Evolutionary conservation across 495 filamentous ascomycete genomes (phyloP), one percentile per base, ranked within the genome.

Genomic region (Pyronema domesticum): DNA sequence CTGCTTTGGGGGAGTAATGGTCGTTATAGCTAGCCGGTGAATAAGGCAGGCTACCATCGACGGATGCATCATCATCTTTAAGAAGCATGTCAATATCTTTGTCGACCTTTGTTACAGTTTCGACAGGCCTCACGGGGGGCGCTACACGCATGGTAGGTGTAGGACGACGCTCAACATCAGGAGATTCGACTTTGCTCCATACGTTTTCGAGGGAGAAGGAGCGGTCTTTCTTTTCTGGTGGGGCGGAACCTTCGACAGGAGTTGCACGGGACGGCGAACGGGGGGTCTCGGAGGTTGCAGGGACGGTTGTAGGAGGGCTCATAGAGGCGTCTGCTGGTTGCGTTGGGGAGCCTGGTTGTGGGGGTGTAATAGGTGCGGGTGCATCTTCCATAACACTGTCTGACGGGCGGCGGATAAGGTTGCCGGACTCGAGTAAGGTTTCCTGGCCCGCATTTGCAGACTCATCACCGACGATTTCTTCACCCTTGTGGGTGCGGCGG

Each of bases 401-500:
- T 50, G 61, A 51, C 19, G 42, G 52, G 40, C 48, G 51, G 30
- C 55, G 55, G 11, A 55, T 46, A 13, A 63, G 51, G 39, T 37
- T 47, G 13, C 55, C 45, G 5, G 58, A 35, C 7, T 60, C 54
- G 48, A 63, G 52, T 51, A 63, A 56, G 19, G 60, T 63, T 36
- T 65, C 62, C 13, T 60, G 61, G 11, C 53, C 61, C 3, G 52
- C 56, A 18, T 58, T 46, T n/a, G 52, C 61, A 7, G 59, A 52
- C 11, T 55, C 84, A 35, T 83, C 80, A 50, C 85, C 86, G 37
- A 98, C 76, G 11, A 94, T 55, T 63, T 98, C 91, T 55, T 95
- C 89, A 33, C 91, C 91, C 68, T 95, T 98, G 66, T 96, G 91
- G 1, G 89, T 95, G 58, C 83, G 80, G 60, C 88, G 77, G 54